These are phyloP conservation scores for Aspergillus sclerotioniger DNA, from an alignment of 495 filamentous ascomycete species.

Conservation along the genomic window DNA sequence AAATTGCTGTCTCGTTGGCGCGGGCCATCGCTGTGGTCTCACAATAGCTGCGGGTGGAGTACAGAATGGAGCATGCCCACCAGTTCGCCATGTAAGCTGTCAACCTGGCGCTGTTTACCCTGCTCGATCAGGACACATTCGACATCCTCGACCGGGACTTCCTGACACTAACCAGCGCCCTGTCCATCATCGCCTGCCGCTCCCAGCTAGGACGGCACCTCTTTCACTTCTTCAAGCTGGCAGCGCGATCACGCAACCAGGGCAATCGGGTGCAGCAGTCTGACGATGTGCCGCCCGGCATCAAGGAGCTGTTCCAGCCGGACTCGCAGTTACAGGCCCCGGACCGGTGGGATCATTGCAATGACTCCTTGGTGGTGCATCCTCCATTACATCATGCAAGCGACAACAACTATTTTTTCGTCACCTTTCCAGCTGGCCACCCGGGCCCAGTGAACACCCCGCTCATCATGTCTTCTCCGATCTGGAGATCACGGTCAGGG, in stretches of 20 bases:
- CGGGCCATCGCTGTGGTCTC: constrained; percentile 23
- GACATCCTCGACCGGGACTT: constrained; percentile 32
- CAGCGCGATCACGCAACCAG: constrained; percentile 19
- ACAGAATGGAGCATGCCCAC: constrained; percentile 30
- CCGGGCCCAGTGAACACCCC: too few species aligned
- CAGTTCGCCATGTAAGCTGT: constrained; percentile 33
- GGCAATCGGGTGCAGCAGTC: background rate
- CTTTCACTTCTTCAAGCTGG: constrained; percentile 28
- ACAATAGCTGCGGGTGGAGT: constrained; percentile 20
- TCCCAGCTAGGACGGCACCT: constrained; percentile 28
- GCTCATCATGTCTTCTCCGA: too few species aligned
- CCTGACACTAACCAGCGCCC: constrained; percentile 23
- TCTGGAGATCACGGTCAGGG: too few species aligned
- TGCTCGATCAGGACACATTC: constrained; percentile 25
- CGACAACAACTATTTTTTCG: too few species aligned
- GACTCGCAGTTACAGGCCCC: background rate
- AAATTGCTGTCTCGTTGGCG: constrained; percentile 20
- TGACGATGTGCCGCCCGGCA: constrained; percentile 6
- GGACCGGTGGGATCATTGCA: constrained; percentile 16
- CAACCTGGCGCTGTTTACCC: constrained; percentile 28
- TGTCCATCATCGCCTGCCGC: constrained; percentile 24
- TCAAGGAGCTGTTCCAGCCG: constrained; percentile 21
- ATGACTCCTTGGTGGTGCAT: too few species aligned
- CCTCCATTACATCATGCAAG: too few species aligned
- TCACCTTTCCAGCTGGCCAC: too few species aligned